These are phyloP conservation scores for Colletotrichum lupini DNA, from an alignment of 2,329 filamentous ascomycete genomes.

Conservation along the genomic window DNA sequence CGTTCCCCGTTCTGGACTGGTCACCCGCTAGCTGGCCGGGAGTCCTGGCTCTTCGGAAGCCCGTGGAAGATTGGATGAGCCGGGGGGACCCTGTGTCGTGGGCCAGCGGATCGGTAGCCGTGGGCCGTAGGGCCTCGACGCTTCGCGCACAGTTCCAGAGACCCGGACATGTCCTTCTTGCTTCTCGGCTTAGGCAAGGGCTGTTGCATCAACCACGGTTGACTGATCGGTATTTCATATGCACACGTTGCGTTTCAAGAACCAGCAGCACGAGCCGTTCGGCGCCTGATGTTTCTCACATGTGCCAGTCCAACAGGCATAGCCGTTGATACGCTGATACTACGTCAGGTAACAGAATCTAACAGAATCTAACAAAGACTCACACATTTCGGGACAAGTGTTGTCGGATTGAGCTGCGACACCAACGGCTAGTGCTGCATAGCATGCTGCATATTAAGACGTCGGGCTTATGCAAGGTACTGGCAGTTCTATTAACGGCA, in stretches of 20 bases:
- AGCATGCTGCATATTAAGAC: conserved; percentile 16
- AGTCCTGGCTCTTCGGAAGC: conserved; percentile 22
- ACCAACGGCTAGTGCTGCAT: conserved; percentile 8
- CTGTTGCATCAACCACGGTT: conserved; percentile 17
- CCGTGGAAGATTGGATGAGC: conserved; percentile 34
- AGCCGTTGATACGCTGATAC: not conserved
- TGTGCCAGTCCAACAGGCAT: not conserved
- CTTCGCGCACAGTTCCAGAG: conserved; percentile 4
- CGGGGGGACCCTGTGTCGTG: conserved; percentile 28
- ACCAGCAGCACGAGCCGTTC: not conserved
- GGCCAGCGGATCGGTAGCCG: conserved; percentile 29
- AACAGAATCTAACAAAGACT: not conserved
- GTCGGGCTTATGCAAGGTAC: conserved; percentile 29
- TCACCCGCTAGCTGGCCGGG: conserved; percentile 11
- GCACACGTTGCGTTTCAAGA: conserved; percentile 19
- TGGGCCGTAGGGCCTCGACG: conserved; percentile 1
- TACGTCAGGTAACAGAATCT: not conserved
- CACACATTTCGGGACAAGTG: not conserved
- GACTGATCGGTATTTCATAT: conserved; percentile 6
- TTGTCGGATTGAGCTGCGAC: conserved; percentile 8
- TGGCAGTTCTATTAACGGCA: not conserved
- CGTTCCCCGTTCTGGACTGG: conserved; percentile 29
- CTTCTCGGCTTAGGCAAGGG: conserved; percentile 7
- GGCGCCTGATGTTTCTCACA: not conserved
- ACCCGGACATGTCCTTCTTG: conserved; percentile 24